Evolutionary conservation across 306 rosid species (phyloP).

Genomic region (Fragaria iinumae): DNA sequence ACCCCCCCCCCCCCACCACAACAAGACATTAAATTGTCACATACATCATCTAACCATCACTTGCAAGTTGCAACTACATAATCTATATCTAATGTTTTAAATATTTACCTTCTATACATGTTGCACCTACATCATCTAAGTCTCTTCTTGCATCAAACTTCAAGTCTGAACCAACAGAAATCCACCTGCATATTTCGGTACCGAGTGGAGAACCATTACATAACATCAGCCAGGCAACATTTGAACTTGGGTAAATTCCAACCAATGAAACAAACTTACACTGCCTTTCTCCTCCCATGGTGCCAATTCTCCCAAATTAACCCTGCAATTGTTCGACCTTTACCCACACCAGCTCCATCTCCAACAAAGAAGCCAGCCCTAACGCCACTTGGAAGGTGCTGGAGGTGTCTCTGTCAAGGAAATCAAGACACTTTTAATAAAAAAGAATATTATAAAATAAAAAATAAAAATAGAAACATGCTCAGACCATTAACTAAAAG

Average conservation of each 20-base stretch:
- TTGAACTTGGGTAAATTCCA: neutral
- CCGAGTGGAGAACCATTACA: conserved; percentile 38
- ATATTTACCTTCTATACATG: conserved; percentile 58
- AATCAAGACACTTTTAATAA: conserved; percentile 35
- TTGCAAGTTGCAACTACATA: neutral
- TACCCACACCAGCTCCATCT: conserved; percentile 99
- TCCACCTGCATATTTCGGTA: conserved; percentile 77
- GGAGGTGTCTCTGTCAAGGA: conserved; percentile 84
- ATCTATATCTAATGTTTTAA: neutral
- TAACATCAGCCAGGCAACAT: neutral
- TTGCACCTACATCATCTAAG: conserved; percentile 89
- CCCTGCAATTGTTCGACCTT: conserved; percentile 98
- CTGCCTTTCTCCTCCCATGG: conserved; percentile 72
- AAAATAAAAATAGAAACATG: neutral
- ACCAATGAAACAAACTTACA: conserved; percentile 52
- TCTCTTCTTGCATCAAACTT: conserved; percentile 98
- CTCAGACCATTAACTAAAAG: conserved; percentile 22
- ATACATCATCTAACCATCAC: neutral
- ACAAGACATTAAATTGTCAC: neutral
- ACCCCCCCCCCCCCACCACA: neutral
- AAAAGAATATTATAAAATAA: conserved; percentile 8
- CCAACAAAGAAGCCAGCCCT: conserved; percentile 95
- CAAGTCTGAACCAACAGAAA: conserved; percentile 99
- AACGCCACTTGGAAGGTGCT: conserved; percentile 66
- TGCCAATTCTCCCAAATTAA: conserved; percentile 98